Base-by-base conservation (phyloP, 2,329 filamentous ascomycete species). In the Aspergillus ruber region DNA sequence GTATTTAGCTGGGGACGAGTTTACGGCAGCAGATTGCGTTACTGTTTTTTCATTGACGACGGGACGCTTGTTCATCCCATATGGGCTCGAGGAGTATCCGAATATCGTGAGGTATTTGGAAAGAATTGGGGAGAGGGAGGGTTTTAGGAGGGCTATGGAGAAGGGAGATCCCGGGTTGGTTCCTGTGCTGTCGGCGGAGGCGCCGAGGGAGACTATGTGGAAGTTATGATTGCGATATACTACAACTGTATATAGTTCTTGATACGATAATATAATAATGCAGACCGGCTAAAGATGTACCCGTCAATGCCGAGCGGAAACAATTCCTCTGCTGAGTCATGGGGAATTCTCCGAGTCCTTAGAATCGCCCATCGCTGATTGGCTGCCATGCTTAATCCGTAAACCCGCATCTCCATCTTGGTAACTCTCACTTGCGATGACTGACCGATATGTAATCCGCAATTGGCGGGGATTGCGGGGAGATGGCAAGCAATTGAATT, bases 1-100 rank as follows among this genome's bases (percentile, higher is more conserved):
- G 6, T 87, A 76, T 72, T 65, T 87, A 18, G 81, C 79, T 0
- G 84, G 83, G 2, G 66, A 74, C 0, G 71, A 82, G 44, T 80
- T 87, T 49, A 85, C 80, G 0, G 80, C 73, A 1, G 84, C 84
- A 1, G 84, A 88, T 63, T 70, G 85, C 35, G 85, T 86, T 81
- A 69, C 67, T 4, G 72, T 83, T 0, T 84, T 78, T 56, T 70
- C 73, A 12, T 65, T 86, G 29, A 84, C 82, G 0, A 86, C 81
- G 2, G 75, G 81, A 73, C 70, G 83, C 13, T 68, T 71, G 43
- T 84, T 80, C 53, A 63, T 64, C 20, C 70, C 72, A 1, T 69
- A 67, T 40, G 67, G 71, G 43, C 52, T 81, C 43, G 53, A 50
- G 2, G 60, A 56, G 0, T 76, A 77, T 52, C 53, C 60, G 1